Base-by-base conservation (phyloP, 2,329 filamentous ascomycete species). In the Nigrospora oryzae region DNA sequence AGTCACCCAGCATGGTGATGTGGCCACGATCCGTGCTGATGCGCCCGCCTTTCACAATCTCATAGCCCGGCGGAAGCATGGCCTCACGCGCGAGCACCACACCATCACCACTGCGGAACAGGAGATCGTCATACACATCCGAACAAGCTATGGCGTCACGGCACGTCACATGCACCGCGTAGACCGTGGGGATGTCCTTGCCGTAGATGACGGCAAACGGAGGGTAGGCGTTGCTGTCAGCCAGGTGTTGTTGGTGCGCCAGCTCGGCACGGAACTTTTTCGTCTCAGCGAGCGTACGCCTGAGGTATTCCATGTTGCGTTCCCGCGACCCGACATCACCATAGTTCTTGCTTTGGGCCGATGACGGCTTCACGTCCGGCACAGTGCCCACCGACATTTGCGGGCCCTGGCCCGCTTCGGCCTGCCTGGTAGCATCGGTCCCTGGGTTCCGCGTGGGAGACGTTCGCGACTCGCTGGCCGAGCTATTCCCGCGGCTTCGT, bases 41-140 rank as follows among this genome's bases (percentile, higher is more conserved):
- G 15, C 88, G 70, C 0, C 89, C 89, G 12, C 83, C 84, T 38
- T 75, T 79, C 2, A 83, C 87, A 33, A 86, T 71, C 40, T 77
- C 73, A 60, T 95, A 96, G 0, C 89, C 89, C 3, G 77, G 67
- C 0, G 90, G 90, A 37, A 94, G 64, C 86, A 94, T 91, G 0
- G 89, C 86, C 49, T 91, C 87, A 42, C 80, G 80, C 0, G 90
- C 87, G 7, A 96, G 74, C 44, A 91, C 89, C 0, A 97, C 90
- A 0, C 90, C 91, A 59, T 97, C 90, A 2, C 90, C 89, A 17
- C 83, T 84, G 1, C 86, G 84, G 65, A 96, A 96, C 0, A 88
- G 78, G 3, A 97, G 72, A 54, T 94, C 84, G 52, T 95, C 89
- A 60, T 95, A 96, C 1, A 81, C 83, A 62, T 94, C 88, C 0